A percentile compares a stretch with the other conserved stretches of the same genome.
Conservation (phyloP, 768 basidiomycete species). For the Mycena alexandri region DNA sequence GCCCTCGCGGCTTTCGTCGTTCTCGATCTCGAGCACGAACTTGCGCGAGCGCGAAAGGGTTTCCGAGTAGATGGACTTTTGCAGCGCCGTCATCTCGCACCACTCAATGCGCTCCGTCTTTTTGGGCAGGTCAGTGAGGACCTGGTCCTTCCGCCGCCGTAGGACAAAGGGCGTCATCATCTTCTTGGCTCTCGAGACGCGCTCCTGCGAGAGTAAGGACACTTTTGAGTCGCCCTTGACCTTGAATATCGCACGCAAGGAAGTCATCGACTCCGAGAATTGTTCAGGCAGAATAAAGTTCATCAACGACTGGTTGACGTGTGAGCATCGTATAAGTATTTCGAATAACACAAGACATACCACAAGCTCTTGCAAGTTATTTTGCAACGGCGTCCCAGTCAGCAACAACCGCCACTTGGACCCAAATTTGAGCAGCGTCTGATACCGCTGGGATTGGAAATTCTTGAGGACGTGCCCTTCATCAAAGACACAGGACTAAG, state of each 20-base stretch:
- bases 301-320: constrained; percentile 81
- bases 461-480: constrained; percentile 99
- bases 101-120: constrained; percentile 95
- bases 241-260: constrained; percentile 95
- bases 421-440: constrained; percentile 85
- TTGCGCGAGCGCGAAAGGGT: constrained; percentile 88
- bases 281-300: constrained; percentile 97
- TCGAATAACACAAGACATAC: constrained; percentile 59
- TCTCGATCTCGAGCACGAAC: constrained; percentile 71
- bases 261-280: constrained; percentile 82
- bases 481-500: constrained; percentile 92
- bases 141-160: constrained; percentile 97
- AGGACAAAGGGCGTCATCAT: constrained; percentile 99
- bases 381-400: constrained; percentile 96
- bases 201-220: constrained; percentile 90
- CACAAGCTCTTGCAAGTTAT: constrained; percentile 90
- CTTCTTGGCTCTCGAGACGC: constrained; percentile 95
- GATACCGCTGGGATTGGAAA: constrained; percentile 96
- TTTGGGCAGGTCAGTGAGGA: constrained; percentile 91
- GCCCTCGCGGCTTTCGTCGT: constrained; percentile 40
- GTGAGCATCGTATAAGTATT: constrained; percentile 15
- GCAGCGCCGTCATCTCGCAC: constrained; percentile 91
- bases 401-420: constrained; percentile 92
- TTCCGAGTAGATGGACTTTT: constrained; percentile 87
- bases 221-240: constrained; percentile 93